Evolutionary conservation across 495 filamentous ascomycete species (phyloP).

Genomic region (Tricharina praecox): DNA sequence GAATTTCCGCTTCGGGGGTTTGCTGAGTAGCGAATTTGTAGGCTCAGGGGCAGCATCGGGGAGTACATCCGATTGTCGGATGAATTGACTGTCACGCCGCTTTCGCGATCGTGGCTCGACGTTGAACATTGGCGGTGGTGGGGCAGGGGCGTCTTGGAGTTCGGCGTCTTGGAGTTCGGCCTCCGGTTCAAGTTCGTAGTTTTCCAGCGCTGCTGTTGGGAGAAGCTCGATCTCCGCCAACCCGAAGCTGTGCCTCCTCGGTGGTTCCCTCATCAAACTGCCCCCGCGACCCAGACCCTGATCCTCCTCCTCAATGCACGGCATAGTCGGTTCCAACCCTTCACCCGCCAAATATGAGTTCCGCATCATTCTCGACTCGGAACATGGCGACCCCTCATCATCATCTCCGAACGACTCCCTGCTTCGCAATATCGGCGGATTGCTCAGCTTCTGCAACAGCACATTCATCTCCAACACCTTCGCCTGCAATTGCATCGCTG

Average conservation of each 20-base stretch:
- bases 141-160: background rate
- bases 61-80: background rate
- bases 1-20: background rate
- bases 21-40: background rate
- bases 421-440: constrained; percentile 15
- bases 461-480: constrained; percentile 50
- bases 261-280: constrained; percentile 16
- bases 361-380: constrained; percentile 6
- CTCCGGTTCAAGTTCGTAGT: background rate
- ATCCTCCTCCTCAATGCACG: constrained; percentile 60
- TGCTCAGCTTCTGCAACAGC: constrained; percentile 46
- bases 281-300: constrained; percentile 15
- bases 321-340: constrained; percentile 47
- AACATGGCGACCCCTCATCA: constrained; percentile 14
- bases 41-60: background rate
- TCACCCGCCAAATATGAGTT: constrained; percentile 34
- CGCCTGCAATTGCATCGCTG: constrained; percentile 51
- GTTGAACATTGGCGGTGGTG: background rate
- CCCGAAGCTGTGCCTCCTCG: constrained; percentile 13
- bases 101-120: constrained; percentile 9
- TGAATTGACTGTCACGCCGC: constrained; percentile 6
- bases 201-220: constrained; percentile 8
- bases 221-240: constrained; percentile 22
- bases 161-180: background rate
- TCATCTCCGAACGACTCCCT: constrained; percentile 34